phyloP scores from a whole-genome alignment of 2,329 filamentous ascomycete species.

The Triangularia verruculosa region DNA sequence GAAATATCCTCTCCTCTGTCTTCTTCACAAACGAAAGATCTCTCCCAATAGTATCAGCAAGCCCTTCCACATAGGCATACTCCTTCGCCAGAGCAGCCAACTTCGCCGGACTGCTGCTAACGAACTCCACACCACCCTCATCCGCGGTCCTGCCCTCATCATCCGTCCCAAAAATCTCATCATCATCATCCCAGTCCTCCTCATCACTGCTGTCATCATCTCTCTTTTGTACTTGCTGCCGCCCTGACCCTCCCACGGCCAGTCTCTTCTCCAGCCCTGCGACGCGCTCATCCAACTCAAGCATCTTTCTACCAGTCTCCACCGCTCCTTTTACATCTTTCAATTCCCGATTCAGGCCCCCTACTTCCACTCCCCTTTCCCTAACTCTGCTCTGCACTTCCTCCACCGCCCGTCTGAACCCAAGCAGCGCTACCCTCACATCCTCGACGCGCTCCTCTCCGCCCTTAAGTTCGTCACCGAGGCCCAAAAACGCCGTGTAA shows the following conservation, averaged over 20 bases:
- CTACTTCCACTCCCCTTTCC: conserved; percentile 48
- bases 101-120: conserved; percentile 47
- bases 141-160: conserved; percentile 35
- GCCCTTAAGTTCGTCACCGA: conserved; percentile 77
- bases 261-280: conserved; percentile 61
- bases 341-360: conserved; percentile 52
- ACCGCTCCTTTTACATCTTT: conserved; percentile 61
- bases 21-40: conserved; percentile 50
- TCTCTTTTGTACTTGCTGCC: conserved; percentile 27
- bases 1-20: conserved; percentile 48
- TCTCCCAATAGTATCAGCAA: conserved; percentile 46
- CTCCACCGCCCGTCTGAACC: conserved; percentile 79
- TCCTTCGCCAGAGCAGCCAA: conserved; percentile 46
- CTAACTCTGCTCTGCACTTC: conserved; percentile 66
- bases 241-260: conserved; percentile 44
- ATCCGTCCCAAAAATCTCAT: conserved; percentile 31
- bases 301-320: conserved; percentile 57
- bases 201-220: conserved; percentile 29
- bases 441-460: conserved; percentile 92
- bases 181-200: conserved; percentile 32
- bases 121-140: conserved; percentile 33
- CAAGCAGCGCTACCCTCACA: conserved; percentile 79
- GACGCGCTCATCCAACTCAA: conserved; percentile 65
- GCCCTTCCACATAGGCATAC: conserved; percentile 40
- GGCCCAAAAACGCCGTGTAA: conserved; percentile 83